A percentile compares a stretch with the other conserved stretches of the same genome.
Conservation (phyloP, 192 early-diverging fungal species). For the Rhizophagus sp. region DNA sequence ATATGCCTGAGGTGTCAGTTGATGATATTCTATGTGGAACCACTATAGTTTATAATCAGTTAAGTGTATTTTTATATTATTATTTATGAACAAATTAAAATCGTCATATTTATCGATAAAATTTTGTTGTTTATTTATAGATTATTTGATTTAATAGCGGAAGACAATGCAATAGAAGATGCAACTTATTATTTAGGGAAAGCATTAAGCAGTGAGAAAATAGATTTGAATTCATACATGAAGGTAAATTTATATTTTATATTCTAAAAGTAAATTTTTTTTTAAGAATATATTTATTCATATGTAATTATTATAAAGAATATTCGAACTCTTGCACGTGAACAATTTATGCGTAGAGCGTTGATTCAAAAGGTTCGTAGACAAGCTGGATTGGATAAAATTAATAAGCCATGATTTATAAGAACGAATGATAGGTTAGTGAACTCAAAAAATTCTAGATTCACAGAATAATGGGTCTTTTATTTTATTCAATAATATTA, state of each 20-base stretch:
- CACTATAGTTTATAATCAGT: slow-evolving; percentile 72
- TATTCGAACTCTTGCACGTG: slow-evolving; percentile 77
- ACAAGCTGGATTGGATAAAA: slow-evolving; percentile 36
- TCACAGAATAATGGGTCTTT: too few species aligned
- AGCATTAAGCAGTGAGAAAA: slow-evolving; percentile 74
- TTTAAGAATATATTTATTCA: slow-evolving; percentile 14
- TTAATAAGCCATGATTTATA: neutral
- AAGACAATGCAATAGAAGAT: slow-evolving; percentile 89
- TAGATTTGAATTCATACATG: slow-evolving; percentile 75
- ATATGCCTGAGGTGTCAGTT: slow-evolving; percentile 61
- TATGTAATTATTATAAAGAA: slow-evolving; percentile 41
- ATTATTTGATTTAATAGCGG: slow-evolving; percentile 83
- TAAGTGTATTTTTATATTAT: slow-evolving; percentile 20
- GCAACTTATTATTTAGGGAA: slow-evolving; percentile 79
- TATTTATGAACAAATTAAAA: neutral
- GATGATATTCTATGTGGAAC: slow-evolving; percentile 65
- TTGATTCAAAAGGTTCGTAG: slow-evolving; percentile 68
- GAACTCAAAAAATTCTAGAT: neutral
- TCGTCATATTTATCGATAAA: slow-evolving; percentile 22
- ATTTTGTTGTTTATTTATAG: slow-evolving; percentile 43
- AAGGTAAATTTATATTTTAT: slow-evolving; percentile 50
- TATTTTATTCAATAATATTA: too few species aligned
- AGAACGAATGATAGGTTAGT: neutral
- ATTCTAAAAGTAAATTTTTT: neutral
- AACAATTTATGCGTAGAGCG: slow-evolving; percentile 89